These are phyloP conservation scores for Tillandsia fasciculata DNA, from an alignment of 176 grass and related monocot species.

Conservation along the genomic window DNA sequence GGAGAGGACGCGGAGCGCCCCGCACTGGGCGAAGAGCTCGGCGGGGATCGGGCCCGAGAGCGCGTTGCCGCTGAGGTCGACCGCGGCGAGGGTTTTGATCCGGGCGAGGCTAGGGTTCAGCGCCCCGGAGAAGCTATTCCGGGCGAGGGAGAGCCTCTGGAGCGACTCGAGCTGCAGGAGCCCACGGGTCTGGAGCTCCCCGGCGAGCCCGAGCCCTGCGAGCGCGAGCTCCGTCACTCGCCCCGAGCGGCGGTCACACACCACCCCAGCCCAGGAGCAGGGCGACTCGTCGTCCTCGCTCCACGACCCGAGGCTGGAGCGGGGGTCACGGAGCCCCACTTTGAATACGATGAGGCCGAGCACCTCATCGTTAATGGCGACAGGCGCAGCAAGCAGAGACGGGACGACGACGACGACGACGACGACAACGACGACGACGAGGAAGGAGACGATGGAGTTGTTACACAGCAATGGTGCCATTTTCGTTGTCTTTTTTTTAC, in stretches of 20 bases:
- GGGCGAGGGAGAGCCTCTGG: slow-evolving; percentile 39
- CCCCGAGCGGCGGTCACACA: slow-evolving; percentile 36
- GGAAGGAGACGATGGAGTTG: neutral
- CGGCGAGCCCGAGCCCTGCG: slow-evolving; percentile 50
- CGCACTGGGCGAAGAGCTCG: slow-evolving; percentile 75
- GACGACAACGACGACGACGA: neutral
- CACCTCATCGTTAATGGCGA: slow-evolving; percentile 71
- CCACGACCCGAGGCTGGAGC: slow-evolving; percentile 56
- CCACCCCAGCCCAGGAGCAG: slow-evolving; percentile 60
- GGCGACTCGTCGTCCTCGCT: slow-evolving; percentile 87
- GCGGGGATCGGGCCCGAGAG: slow-evolving; percentile 42
- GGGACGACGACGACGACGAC: slow-evolving; percentile 23
- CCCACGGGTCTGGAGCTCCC: slow-evolving; percentile 55
- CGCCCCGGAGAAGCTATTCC: slow-evolving; percentile 64
- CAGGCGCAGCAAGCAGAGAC: slow-evolving; percentile 9
- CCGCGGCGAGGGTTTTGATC: slow-evolving; percentile 39
- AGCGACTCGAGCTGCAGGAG: slow-evolving; percentile 74
- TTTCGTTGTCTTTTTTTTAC: neutral
- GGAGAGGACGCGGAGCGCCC: slow-evolving; percentile 35
- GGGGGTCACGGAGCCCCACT: slow-evolving; percentile 52
- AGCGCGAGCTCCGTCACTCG: slow-evolving; percentile 50
- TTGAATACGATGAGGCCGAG: slow-evolving; percentile 96
- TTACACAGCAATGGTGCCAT: neutral
- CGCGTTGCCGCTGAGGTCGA: slow-evolving; percentile 73
- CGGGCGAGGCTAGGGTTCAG: slow-evolving; percentile 32